These are phyloP conservation scores for Daucus carota DNA, from an alignment of 129 eudicot genomes.

Conservation along the genomic window DNA sequence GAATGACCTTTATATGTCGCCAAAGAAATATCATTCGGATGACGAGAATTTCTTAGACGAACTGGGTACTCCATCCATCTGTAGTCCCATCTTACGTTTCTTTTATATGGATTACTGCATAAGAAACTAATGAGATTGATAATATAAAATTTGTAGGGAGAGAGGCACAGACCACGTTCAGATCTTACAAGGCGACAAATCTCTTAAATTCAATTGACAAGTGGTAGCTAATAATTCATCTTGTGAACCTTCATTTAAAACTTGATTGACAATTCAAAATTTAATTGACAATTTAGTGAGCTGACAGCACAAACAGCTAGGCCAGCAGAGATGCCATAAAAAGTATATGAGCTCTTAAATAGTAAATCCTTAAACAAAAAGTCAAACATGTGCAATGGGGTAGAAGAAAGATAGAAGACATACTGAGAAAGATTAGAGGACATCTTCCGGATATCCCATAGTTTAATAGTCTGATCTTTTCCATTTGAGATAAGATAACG, in stretches of 20 bases:
- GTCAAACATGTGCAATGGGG: background rate
- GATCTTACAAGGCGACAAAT: background rate
- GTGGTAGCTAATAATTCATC: too few relatives aligned
- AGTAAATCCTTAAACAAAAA: background rate
- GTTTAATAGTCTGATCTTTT: slow-evolving; percentile 85
- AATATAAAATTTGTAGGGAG: background rate
- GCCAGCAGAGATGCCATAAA: background rate
- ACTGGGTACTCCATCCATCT: slow-evolving; percentile 95
- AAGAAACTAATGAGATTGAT: background rate
- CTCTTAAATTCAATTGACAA: too few relatives aligned
- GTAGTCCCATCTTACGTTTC: slow-evolving; percentile 67
- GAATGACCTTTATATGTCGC: slow-evolving; percentile 81
- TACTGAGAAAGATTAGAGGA: slow-evolving; percentile 62
- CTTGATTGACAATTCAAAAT: background rate
- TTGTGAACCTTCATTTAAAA: background rate
- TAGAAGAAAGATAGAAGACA: slow-evolving; percentile 6
- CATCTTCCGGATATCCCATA: slow-evolving; percentile 97
- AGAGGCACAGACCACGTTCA: slow-evolving; percentile 1
- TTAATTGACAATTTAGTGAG: too few relatives aligned
- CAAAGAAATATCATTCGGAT: slow-evolving; percentile 64
- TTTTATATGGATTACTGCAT: slow-evolving; percentile 35
- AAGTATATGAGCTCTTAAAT: background rate
- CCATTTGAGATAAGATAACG: slow-evolving; percentile 85
- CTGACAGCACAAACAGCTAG: background rate
- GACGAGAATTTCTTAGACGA: slow-evolving; percentile 39